These are phyloP conservation scores for Tephrocybe sp. DNA, from an alignment of 768 basidiomycete genomes.

Conservation along the genomic window DNA sequence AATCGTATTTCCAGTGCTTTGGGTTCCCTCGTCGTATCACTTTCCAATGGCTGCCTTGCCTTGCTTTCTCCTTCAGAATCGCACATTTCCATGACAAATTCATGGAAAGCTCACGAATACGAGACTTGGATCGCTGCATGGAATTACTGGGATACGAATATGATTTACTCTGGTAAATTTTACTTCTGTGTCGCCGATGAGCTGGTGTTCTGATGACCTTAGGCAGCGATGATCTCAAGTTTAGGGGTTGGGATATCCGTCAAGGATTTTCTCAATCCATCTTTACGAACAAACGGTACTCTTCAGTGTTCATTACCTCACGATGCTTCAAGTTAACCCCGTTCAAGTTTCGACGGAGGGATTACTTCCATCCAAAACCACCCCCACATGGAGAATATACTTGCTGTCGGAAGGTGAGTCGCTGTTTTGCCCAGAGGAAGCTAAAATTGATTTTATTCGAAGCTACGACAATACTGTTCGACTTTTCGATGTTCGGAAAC, in stretches of 20 bases:
- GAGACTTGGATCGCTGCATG: constrained; percentile 95
- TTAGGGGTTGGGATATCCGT: constrained; percentile 91
- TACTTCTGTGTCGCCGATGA: background rate
- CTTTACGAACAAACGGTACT: constrained; percentile 73
- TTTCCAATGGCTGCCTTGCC: constrained; percentile 77
- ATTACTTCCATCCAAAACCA: constrained; percentile 88
- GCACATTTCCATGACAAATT: constrained; percentile 43
- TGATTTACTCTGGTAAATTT: constrained; percentile 80
- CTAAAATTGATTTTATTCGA: background rate
- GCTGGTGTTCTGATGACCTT: background rate
- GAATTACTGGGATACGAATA: constrained; percentile 79
- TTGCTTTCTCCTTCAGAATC: constrained; percentile 51
- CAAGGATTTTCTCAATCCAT: constrained; percentile 55
- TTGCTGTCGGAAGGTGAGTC: constrained; percentile 87
- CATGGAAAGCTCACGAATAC: constrained; percentile 88
- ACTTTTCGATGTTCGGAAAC: constrained; percentile 80
- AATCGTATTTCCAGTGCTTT: constrained; percentile 33
- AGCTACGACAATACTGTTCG: constrained; percentile 85
- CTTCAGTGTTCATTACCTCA: background rate
- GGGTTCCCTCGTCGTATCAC: constrained; percentile 71
- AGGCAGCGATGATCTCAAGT: constrained; percentile 91
- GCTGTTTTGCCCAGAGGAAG: too few relatives aligned
- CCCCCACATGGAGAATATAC: constrained; percentile 71
- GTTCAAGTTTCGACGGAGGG: constrained; percentile 75
- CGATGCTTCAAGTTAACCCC: background rate